Percentiles rank a stretch among this genome's conserved stretches.
phyloP scores from a whole-genome alignment of 1,284 basidiomycete species.

The Trametes versicolor region DNA sequence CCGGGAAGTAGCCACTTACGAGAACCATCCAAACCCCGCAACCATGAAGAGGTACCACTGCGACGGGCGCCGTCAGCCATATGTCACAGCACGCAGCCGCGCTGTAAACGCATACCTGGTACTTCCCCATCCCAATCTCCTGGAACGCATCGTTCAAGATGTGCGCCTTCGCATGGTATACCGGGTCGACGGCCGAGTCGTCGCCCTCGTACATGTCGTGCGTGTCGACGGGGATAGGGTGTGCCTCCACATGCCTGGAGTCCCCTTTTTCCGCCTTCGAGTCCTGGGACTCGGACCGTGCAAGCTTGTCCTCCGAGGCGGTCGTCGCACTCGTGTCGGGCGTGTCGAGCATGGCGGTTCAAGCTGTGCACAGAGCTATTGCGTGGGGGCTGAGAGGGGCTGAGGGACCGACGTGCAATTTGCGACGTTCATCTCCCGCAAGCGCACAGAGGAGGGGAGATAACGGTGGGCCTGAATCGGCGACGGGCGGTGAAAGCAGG shows the following conservation, averaged over 20 bases:
- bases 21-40: constrained; percentile 77
- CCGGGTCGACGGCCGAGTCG: constrained; percentile 58
- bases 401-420: background rate
- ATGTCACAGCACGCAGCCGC: background rate
- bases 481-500: background rate
- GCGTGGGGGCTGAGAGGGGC: background rate
- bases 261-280: background rate
- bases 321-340: background rate
- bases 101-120: constrained; percentile 56
- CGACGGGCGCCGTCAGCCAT: background rate
- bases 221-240: constrained; percentile 38
- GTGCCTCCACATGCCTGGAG: constrained; percentile 8
- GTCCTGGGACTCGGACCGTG: background rate
- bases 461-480: constrained; percentile 14
- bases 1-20: constrained; percentile 52
- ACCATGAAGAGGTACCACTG: constrained; percentile 65
- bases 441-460: no score
- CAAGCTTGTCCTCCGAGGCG: background rate
- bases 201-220: constrained; percentile 55
- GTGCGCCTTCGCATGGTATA: constrained; percentile 69
- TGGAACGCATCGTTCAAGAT: constrained; percentile 73
- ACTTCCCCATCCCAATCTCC: constrained; percentile 77
- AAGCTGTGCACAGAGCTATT: background rate
- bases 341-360: background rate
- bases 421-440: background rate